Evolutionary conservation across 345 rosid genomes (phyloP).

Genomic region (Sonneratia caseolaris): DNA sequence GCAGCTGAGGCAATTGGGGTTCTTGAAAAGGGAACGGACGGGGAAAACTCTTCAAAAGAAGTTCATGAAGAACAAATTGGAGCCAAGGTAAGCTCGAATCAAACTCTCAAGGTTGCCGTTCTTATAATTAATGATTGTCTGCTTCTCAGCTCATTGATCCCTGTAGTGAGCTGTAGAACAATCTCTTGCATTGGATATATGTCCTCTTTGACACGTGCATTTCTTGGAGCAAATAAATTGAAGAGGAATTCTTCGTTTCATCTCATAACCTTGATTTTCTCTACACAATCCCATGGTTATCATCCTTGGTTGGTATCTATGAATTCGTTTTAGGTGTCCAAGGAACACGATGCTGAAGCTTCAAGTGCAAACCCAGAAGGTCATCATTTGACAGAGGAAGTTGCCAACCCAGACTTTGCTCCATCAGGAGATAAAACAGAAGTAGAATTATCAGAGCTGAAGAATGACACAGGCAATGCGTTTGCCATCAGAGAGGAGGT

Average conservation of each 20-base stretch:
- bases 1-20: neutral
- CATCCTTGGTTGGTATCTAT: too few relatives aligned
- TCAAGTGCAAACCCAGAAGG: neutral
- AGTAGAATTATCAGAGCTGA: neutral
- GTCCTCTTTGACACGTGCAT: too few relatives aligned
- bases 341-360: neutral
- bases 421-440: conserved; percentile 4
- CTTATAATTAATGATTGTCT: neutral
- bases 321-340: neutral
- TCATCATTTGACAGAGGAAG: neutral
- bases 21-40: neutral
- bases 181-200: too few relatives aligned
- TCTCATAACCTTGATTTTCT: too few relatives aligned
- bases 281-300: too few relatives aligned
- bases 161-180: too few relatives aligned
- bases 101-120: neutral
- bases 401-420: neutral
- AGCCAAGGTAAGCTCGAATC: neutral
- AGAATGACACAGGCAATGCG: neutral
- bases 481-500: conserved; percentile 6
- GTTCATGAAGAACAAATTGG: conserved; percentile 1
- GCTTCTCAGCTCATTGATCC: neutral
- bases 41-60: conserved; percentile 1
- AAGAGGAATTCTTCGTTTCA: too few relatives aligned
- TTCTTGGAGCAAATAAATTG: too few relatives aligned